phyloP scores from a whole-genome alignment of 768 basidiomycete genomes.

The Floccularia luteovirens region DNA sequence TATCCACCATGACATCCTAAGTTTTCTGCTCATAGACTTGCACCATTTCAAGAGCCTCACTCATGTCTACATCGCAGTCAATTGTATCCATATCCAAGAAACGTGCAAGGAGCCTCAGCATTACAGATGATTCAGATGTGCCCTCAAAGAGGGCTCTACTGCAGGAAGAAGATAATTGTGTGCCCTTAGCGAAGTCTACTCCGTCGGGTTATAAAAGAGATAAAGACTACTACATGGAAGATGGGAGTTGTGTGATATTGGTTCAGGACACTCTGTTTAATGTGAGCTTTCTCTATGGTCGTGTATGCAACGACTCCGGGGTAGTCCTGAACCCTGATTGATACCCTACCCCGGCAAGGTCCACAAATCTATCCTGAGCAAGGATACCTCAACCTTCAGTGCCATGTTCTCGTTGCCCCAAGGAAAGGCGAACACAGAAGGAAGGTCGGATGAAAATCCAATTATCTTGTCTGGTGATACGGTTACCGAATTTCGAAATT shows the following conservation, averaged over 20 bases:
- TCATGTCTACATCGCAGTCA: no score
- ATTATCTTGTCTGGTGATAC: constrained; percentile 58
- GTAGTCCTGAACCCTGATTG: neutral
- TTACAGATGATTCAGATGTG: no score
- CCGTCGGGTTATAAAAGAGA: no score
- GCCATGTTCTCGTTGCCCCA: constrained; percentile 65
- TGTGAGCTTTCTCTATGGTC: constrained; percentile 24
- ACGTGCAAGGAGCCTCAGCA: no score
- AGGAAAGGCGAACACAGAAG: constrained; percentile 42
- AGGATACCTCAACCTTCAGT: constrained; percentile 57
- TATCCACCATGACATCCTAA: no score
- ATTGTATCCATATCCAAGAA: no score
- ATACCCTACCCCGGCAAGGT: constrained; percentile 27
- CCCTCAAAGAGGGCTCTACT: no score
- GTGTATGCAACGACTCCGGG: neutral
- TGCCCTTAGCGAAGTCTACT: no score
- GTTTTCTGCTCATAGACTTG: no score
- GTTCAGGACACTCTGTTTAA: constrained; percentile 65
- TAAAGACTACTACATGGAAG: constrained; percentile 52
- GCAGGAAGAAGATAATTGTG: no score
- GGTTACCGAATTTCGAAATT: constrained; percentile 58
- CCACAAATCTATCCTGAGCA: constrained; percentile 51
- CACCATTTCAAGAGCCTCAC: no score
- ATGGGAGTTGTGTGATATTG: constrained; percentile 61
- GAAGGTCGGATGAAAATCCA: constrained; percentile 56